A percentile compares a stretch with the other conserved stretches of the same genome.
Evolutionary conservation across 257 asterid species (phyloP).

Genomic region (Paraleonurus japonicus): DNA sequence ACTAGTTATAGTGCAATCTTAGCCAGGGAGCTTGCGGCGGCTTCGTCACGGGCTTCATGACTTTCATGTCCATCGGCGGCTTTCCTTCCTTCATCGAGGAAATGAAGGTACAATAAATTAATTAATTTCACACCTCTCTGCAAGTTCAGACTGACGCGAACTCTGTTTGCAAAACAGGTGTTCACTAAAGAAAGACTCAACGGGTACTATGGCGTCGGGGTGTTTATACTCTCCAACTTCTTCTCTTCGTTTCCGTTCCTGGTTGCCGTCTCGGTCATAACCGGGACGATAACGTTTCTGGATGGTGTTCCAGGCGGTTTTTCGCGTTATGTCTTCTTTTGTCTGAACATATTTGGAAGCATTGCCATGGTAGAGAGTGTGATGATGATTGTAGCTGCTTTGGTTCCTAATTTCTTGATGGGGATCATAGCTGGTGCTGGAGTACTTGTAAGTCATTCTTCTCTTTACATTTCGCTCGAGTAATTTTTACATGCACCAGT

Average conservation of each 20-base stretch:
- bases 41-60: slow-evolving; percentile 87
- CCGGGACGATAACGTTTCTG: slow-evolving; percentile 69
- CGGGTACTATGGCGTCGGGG: slow-evolving; percentile 89
- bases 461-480: no score
- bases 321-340: slow-evolving; percentile 61
- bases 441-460: slow-evolving; percentile 69
- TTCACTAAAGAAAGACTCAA: slow-evolving; percentile 74
- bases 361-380: slow-evolving; percentile 95
- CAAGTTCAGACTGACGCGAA: no score
- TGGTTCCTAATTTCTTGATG: slow-evolving; percentile 96
- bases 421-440: slow-evolving; percentile 99
- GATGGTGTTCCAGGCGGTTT: slow-evolving; percentile 70
- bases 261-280: slow-evolving; percentile 58
- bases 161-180: slow-evolving; percentile 64
- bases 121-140: no score
- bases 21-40: slow-evolving; percentile 99
- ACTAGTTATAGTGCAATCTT: slow-evolving; percentile 80
- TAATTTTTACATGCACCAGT: no score
- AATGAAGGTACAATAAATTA: slow-evolving; percentile 93
- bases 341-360: slow-evolving; percentile 77
- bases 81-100: slow-evolving; percentile 97
- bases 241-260: slow-evolving; percentile 85
- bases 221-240: slow-evolving; percentile 75
- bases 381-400: slow-evolving; percentile 96
- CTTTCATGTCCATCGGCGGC: slow-evolving; percentile 99